Percentiles rank a stretch among this genome's conserved stretches.
Evolutionary conservation across 441 rosid species (phyloP).

Genomic region (Pelargonium australe): DNA sequence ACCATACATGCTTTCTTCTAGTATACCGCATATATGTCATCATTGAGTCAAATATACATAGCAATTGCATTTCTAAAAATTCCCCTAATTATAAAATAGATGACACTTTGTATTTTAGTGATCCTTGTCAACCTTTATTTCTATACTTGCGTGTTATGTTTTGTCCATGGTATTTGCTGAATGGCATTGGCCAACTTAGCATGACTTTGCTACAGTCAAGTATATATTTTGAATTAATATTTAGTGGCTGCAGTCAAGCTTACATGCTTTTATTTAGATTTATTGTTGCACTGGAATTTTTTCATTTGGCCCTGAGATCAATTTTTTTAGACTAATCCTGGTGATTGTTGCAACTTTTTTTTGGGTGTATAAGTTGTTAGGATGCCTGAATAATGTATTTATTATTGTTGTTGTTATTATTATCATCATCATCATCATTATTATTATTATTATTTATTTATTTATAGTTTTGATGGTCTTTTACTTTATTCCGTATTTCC

Average conservation of each 20-base stretch:
- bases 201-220: neutral
- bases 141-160: neutral
- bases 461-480: neutral
- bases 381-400: neutral
- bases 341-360: slow-evolving; percentile 1
- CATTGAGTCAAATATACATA: neutral
- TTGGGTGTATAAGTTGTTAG: neutral
- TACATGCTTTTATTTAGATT: neutral
- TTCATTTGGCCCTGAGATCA: neutral
- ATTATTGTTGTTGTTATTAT: too few species aligned
- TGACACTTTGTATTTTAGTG: neutral
- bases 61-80: too few species aligned
- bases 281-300: neutral
- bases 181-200: neutral
- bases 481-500: neutral
- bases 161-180: neutral
- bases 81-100: too few species aligned
- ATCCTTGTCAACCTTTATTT: neutral
- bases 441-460: too few species aligned
- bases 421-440: too few species aligned
- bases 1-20: neutral
- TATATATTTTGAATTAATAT: neutral
- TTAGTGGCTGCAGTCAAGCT: neutral
- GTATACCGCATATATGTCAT: neutral
- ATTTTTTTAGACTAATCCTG: neutral